Evolutionary conservation across 139 green algal species (phyloP), one percentile per base, ranked within the genome.

Genomic region (Astrephomene gubernaculifera): DNA sequence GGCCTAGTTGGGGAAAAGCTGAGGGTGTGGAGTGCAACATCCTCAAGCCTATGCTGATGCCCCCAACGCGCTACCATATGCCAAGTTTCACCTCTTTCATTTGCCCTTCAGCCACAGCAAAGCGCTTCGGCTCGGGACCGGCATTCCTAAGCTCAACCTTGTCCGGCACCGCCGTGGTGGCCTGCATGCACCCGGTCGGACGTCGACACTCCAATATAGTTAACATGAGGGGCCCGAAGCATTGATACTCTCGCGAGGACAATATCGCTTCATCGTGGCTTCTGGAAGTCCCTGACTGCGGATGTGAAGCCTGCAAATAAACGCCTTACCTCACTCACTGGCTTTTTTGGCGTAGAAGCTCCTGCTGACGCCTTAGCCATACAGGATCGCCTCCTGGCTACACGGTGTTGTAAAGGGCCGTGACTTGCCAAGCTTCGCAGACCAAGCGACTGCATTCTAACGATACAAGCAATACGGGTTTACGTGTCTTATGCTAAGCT

Each of bases 21-120:
- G n/a, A n/a, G n/a, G n/a, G n/a, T n/a, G n/a, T n/a, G n/a, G n/a
- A n/a, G n/a, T n/a, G n/a, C n/a, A n/a, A n/a, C n/a, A n/a, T n/a
- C n/a, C n/a, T n/a, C n/a, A n/a, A n/a, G n/a, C n/a, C n/a, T n/a
- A n/a, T n/a, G n/a, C n/a, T n/a, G n/a, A n/a, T n/a, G n/a, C n/a
- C n/a, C n/a, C n/a, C n/a, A n/a, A n/a, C n/a, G n/a, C 49, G 49
- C 17, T 17, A 12, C 49, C 49, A 57, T 57, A 25, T 57, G 14
- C 49, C 17, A 17, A 12, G 29, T 41, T 76, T 81, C 38, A 93
- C 86, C 25, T 80, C 80, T 4, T 38, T 12, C 2, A 90, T 39
- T 79, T 92, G 84, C 2, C 90, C 90, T 36, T 92, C 81, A 17
- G 79, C 90, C 17, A 92, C 81, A 1, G 87, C 79, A 53, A 94